Percentiles rank a stretch among this genome's conserved stretches.
Conservation (phyloP, 2,329 filamentous ascomycete genomes). For the Ophiocordyceps unilateralis region DNA sequence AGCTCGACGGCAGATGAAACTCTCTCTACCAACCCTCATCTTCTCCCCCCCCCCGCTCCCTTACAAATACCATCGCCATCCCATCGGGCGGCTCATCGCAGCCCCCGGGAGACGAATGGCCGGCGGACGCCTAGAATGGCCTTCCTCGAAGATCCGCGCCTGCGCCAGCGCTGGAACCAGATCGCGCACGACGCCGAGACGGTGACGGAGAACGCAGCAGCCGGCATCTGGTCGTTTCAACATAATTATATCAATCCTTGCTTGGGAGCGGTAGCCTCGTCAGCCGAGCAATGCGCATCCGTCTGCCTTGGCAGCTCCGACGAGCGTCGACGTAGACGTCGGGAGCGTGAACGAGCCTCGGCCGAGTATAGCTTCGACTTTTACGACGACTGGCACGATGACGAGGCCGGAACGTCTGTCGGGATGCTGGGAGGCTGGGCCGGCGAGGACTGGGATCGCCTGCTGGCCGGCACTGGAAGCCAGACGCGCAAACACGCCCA, state of each 20-base stretch:
- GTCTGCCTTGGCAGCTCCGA: constrained; percentile 56
- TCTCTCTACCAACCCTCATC: too few relatives aligned
- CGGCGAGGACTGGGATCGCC: constrained; percentile 67
- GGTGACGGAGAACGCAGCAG: constrained; percentile 82
- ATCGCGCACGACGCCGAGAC: constrained; percentile 80
- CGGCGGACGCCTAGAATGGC: constrained; percentile 23
- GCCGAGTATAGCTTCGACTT: constrained; percentile 85
- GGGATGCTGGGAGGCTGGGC: constrained; percentile 58
- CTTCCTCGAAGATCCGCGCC: constrained; percentile 64
- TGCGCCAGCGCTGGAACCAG: constrained; percentile 87
- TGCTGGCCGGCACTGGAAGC: constrained; percentile 53
- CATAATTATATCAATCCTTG: constrained; percentile 77
- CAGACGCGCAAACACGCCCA: constrained; percentile 20
- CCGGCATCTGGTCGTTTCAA: constrained; percentile 74
- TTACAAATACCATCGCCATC: too few relatives aligned
- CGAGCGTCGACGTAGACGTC: constrained; percentile 50
- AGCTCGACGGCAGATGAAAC: background rate
- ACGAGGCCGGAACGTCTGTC: constrained; percentile 24
- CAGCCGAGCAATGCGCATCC: constrained; percentile 55
- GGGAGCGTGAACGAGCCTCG: constrained; percentile 46
- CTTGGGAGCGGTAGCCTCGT: constrained; percentile 46
- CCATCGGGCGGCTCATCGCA: background rate
- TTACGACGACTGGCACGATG: constrained; percentile 88
- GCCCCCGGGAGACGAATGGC: background rate
- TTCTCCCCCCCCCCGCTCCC: background rate